Evolutionary conservation across 116 monocot genomes (phyloP), one percentile per base, ranked within the genome.

Genomic region (Thalassia testudinum): DNA sequence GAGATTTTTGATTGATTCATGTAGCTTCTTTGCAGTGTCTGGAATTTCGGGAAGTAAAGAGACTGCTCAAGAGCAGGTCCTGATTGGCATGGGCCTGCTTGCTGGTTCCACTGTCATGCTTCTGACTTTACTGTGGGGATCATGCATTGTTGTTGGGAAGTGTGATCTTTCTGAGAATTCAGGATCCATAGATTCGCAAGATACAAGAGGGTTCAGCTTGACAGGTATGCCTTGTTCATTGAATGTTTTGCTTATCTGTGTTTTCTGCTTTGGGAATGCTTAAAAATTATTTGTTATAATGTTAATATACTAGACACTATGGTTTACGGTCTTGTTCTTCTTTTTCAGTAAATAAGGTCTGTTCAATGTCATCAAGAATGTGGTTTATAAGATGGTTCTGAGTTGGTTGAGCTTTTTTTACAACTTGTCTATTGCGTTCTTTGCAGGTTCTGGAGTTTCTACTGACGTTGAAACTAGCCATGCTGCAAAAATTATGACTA

Each of bases 41-140:
- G 92, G 92, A 42, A 72, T 93, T 37, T 87, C 92, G 61, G 92
- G 92, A 70, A 83, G 54, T 56, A 87, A 56, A 70, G 87, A 87
- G 60, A 75, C 75, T 42, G 92, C 87, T 27, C 83, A 93, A 61
- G 51, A 58, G 38, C 83, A 93, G 68, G 87, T 93, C 26, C 54
- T 87, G 47, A 83, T 93, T 62, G 83, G 92, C 52, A 93, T 93
- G 77, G 92, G 92, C 25, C 68, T 93, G 67, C 87, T 93, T 66
- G 80, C 92, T 58, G 92, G 87, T 16, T 93, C 87, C 24, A 93
- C 83, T 15, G 78, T 83, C 59, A 75, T 87, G 77, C 83, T 87
- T 59, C 57, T 87, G 57, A 93, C 92, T 19, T 0, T 87, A 16
- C 64, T 93, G 22, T 93, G 87, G 87, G 92, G 87, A 21, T 72